These are phyloP conservation scores for Stachybotrys elegans DNA, from an alignment of 2,329 filamentous ascomycete species.

Conservation along the genomic window DNA sequence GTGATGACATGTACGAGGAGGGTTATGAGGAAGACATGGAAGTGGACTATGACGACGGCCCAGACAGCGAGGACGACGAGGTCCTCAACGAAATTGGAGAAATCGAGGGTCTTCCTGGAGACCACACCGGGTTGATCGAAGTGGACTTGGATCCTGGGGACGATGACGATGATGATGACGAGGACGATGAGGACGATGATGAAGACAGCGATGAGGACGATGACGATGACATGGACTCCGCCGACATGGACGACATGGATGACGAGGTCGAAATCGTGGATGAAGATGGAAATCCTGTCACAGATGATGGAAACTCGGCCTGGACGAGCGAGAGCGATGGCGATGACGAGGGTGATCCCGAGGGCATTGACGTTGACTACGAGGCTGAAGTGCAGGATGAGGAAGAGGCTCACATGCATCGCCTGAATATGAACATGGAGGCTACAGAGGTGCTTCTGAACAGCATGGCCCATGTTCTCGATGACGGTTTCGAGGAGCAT, in stretches of 20 bases:
- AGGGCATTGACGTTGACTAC: slow-evolving; percentile 48
- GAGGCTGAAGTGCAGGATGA: slow-evolving; percentile 51
- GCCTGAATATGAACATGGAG: too few relatives aligned
- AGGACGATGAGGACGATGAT: slow-evolving; percentile 56
- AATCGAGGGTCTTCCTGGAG: slow-evolving; percentile 68
- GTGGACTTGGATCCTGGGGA: slow-evolving; percentile 82
- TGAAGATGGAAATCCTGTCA: slow-evolving; percentile 54
- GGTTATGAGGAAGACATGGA: slow-evolving; percentile 92
- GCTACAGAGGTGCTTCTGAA: slow-evolving; percentile 41
- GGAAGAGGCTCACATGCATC: slow-evolving; percentile 43
- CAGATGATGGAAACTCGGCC: slow-evolving; percentile 54
- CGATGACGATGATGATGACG: slow-evolving; percentile 58
- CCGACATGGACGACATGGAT: slow-evolving; percentile 47
- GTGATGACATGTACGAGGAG: slow-evolving; percentile 82
- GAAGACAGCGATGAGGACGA: slow-evolving; percentile 50
- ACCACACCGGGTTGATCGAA: slow-evolving; percentile 59
- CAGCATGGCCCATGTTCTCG: slow-evolving; percentile 50
- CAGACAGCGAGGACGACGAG: slow-evolving; percentile 87
- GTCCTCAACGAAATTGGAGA: slow-evolving; percentile 78
- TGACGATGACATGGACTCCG: slow-evolving; percentile 39
- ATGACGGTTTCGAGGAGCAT: slow-evolving; percentile 50
- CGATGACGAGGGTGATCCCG: slow-evolving; percentile 49
- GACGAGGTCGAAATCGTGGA: slow-evolving; percentile 55
- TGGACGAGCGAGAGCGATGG: slow-evolving; percentile 58
- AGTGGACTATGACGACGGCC: slow-evolving; percentile 75